phyloP scores from a whole-genome alignment of 2,329 filamentous ascomycete genomes.

The Beauveria pseudobassiana region DNA sequence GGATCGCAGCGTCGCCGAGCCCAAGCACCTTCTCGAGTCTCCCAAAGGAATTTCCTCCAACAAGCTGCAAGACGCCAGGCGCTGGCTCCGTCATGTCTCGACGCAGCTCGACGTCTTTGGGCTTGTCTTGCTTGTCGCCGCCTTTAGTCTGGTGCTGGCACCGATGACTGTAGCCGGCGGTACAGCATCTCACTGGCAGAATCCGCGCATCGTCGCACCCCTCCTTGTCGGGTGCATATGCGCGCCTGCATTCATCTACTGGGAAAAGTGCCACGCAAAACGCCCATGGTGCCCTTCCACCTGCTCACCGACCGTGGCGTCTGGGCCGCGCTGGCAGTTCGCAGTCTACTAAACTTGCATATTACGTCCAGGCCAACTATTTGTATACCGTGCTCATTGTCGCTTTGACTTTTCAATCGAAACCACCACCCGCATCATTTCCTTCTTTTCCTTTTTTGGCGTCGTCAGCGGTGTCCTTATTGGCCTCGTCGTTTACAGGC shows the following conservation, averaged over 20 bases:
- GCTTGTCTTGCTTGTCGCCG: conserved; percentile 36
- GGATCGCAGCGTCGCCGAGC: conserved; percentile 18
- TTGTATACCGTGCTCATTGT: conserved; percentile 53
- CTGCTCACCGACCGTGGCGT: conserved; percentile 52
- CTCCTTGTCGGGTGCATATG: conserved; percentile 42
- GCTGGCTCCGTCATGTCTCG: conserved; percentile 34
- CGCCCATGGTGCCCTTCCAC: conserved; percentile 49
- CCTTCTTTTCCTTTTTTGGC: conserved; percentile 46
- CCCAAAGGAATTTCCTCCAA: not conserved
- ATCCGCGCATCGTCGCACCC: conserved; percentile 42
- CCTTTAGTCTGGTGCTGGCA: conserved; percentile 40
- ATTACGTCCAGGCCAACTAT: conserved; percentile 52
- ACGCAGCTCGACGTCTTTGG: conserved; percentile 48
- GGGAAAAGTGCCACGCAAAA: conserved; percentile 42
- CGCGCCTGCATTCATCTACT: conserved; percentile 42
- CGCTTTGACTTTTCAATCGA: conserved; percentile 48
- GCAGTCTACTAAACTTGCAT: conserved; percentile 40
- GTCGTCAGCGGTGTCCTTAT: conserved; percentile 46
- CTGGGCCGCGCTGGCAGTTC: conserved; percentile 52
- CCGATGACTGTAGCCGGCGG: conserved; percentile 50
- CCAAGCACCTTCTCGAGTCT: not conserved
- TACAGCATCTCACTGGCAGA: conserved; percentile 38
- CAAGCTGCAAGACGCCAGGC: not conserved
- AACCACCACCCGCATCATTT: conserved; percentile 48
- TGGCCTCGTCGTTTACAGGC: conserved; percentile 42